Base-by-base conservation (phyloP, 225 moss, liverwort and hornwort genomes). In the Sphagnum contortum region DNA sequence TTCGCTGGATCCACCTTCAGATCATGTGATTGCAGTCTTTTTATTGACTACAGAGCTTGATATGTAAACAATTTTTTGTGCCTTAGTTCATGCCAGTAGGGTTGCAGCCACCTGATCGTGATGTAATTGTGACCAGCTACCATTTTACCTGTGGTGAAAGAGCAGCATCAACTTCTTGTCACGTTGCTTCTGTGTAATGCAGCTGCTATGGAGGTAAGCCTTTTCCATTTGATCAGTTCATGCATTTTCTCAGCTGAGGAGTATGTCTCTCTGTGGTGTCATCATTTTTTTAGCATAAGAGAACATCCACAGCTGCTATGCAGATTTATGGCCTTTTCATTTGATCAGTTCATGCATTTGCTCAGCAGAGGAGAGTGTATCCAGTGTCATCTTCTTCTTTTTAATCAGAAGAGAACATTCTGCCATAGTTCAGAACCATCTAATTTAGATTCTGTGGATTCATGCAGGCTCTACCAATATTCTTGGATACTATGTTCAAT, bases 121-220 rank as follows among this genome's bases (percentile, higher is more conserved):
- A 10, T 63, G 55, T 51, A 5, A 13, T 54, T 75, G 62, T 50
- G 57, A 12, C 57, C 89, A 95, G 94, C 84, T 68, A 67, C 79
- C 46, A 95, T 95, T 68, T 57, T 72, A 65, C 89, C 89, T n/a
- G 84, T 91, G 60, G 79, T 95, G 71, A 68, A 66, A 56, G 84
- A 90, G 70, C 89, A 91, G 68, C 94, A 95, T 64, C 89, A 88
- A 73, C 91, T 95, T 14, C 88, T 95, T 44, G 91, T 95, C 46
- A 95, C 94, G 11, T 70, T 95, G 64, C 91, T 95, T 49, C 89
- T 95, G 0, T 95, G 91, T 72, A 95, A 95, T 83, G 88, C 94
- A 9, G 89, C 57, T 53, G 89, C 94, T 58, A 95, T 95, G 94
- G 94, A 95, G 94, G 94, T 89, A 58, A 3, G 70, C 47, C 45